Evolutionary conservation across 2,329 filamentous ascomycete species (phyloP).

Genomic region (Neofusicoccum laricinum): DNA sequence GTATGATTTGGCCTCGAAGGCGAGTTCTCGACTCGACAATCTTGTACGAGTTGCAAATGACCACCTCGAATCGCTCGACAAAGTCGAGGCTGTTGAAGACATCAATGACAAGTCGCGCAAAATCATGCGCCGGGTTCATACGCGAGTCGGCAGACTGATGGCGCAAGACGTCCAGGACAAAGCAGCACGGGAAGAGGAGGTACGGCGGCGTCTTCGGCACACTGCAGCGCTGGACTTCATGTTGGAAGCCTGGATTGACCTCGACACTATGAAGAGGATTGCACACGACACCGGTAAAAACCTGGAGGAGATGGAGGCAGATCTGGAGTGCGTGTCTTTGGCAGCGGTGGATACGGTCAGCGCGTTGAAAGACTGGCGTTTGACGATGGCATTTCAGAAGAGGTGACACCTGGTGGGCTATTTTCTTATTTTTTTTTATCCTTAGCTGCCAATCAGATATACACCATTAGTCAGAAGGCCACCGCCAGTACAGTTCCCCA

Average conservation of each 20-base stretch:
- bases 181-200: background rate
- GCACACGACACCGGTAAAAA: background rate
- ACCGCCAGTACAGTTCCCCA: background rate
- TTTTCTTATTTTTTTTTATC: no score
- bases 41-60: background rate
- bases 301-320: background rate
- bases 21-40: background rate
- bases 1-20: background rate
- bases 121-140: background rate
- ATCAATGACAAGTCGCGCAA: background rate
- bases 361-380: background rate
- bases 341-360: background rate
- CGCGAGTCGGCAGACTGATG: background rate
- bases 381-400: background rate
- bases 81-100: background rate
- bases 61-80: background rate
- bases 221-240: background rate
- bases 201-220: background rate
- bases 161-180: background rate
- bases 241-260: constrained; percentile 69
- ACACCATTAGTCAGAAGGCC: background rate
- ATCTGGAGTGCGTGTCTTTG: background rate
- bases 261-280: constrained; percentile 54
- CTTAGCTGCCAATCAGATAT: background rate
- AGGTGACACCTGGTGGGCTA: background rate